A percentile compares a stretch with the other conserved stretches of the same genome.
phyloP scores from a whole-genome alignment of 83 land plant genomes.

The Picea mariana region DNA sequence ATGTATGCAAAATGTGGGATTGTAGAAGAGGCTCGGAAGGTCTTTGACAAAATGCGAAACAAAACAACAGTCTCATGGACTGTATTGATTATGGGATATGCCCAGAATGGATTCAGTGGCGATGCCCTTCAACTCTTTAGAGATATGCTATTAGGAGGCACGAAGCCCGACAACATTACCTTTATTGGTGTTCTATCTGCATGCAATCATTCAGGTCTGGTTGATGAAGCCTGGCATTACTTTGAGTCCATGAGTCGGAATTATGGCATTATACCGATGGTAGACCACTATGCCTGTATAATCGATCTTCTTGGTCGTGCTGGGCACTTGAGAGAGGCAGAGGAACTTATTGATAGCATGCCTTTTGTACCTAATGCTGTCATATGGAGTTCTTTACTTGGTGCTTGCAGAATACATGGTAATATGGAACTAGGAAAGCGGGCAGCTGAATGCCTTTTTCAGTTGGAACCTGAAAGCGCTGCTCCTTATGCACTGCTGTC shows the following conservation, averaged over 20 bases:
- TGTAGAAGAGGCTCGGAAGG: constrained; percentile 22
- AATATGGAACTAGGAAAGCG: neutral
- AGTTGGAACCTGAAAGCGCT: constrained; percentile 15
- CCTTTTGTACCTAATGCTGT: constrained; percentile 13
- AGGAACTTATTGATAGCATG: neutral
- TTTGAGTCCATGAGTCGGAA: constrained; percentile 26
- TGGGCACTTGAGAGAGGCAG: constrained; percentile 14
- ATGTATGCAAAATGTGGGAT: constrained; percentile 25
- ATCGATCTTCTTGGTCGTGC: constrained; percentile 31
- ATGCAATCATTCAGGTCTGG: constrained; percentile 26
- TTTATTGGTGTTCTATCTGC: constrained; percentile 25
- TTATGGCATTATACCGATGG: constrained; percentile 15
- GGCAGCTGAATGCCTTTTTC: neutral
- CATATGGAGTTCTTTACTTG: constrained; percentile 8
- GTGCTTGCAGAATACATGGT: constrained; percentile 16
- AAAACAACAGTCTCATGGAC: constrained; percentile 53
- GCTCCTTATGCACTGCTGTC: constrained; percentile 15
- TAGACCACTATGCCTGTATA: constrained; percentile 36
- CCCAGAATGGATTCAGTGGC: constrained; percentile 7
- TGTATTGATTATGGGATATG: constrained; percentile 40
- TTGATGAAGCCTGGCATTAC: constrained; percentile 14
- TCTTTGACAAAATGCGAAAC: constrained; percentile 34
- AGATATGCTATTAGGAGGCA: constrained; percentile 23
- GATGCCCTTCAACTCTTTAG: constrained; percentile 5
- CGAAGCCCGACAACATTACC: constrained; percentile 18